Evolutionary conservation across 2,329 filamentous ascomycete genomes (phyloP), one percentile per base, ranked within the genome.

Genomic region (Colletotrichum incanum): DNA sequence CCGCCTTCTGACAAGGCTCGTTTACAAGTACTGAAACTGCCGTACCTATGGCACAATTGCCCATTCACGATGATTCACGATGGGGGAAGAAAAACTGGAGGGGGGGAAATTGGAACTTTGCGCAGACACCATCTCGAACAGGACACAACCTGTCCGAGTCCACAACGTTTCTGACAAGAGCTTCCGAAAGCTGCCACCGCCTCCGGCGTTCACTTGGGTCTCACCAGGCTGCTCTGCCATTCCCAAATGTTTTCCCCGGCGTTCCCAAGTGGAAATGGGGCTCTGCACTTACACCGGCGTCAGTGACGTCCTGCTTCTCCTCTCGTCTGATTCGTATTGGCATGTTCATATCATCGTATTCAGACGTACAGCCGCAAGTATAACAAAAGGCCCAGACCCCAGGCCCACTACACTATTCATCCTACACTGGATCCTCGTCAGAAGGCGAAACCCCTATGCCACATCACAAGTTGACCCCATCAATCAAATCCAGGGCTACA

Each of bases 21-120:
- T 34, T 58, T 52, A 8, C 49, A 31, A 34, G 23, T 28, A 26
- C 62, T 56, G 34, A 58, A 58, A 58, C 20, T 28, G 62, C 11
- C 16, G 2, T 45, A 18, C n/a, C 39, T 12, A 45, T 9, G 4
- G 56, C 39, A 18, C 20, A 60, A n/a, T 14, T 43, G 20, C 23
- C 56, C 11, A 23, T 37, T 23, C 20, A 23, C 5, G 12, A 26
- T 26, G 20, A 9, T 37, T 23, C 20, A 23, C 5, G 12, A 26
- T 26, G 20, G 4, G 28, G 28, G 28, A 31, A 31, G 28, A 31
- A 31, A 31, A 31, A 31, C n/a, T n/a, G n/a, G 6, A 31, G 4
- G 28, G 28, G 28, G 28, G 28, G 28, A 16, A 34, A 39, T 14
- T 11, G 5, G 23, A 6, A 18, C 12, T n/a, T 50, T 50, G 26